Conservation (phyloP, 164 flowering plant species). For the Piper betle region DNA sequence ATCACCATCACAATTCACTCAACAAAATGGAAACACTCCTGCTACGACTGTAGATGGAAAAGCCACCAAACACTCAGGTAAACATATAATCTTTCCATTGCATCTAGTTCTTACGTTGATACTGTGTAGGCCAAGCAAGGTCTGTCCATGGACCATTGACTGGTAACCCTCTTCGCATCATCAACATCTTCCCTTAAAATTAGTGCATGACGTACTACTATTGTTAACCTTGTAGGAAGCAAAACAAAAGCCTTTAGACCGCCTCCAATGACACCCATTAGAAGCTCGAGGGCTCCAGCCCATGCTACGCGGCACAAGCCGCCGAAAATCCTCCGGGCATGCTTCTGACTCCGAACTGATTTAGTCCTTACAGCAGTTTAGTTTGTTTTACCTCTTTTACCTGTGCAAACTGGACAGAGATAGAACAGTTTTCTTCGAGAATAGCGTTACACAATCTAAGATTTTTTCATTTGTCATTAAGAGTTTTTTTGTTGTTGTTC, state of each 20-base stretch:
- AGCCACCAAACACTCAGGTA: slow-evolving; percentile 31
- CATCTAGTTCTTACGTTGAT: not conserved
- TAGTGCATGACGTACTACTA: not conserved
- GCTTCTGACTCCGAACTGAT: slow-evolving; percentile 56
- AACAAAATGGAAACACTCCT: slow-evolving; percentile 16
- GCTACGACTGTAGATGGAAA: slow-evolving; percentile 24
- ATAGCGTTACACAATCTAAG: not conserved
- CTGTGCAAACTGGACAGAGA: not conserved
- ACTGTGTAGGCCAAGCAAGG: not conserved
- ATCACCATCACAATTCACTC: slow-evolving; percentile 19
- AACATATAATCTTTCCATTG: not conserved
- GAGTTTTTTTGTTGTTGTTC: not conserved
- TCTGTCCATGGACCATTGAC: not conserved
- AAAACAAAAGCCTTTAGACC: slow-evolving; percentile 38
- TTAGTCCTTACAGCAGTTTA: not conserved
- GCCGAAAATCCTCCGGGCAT: slow-evolving; percentile 31
- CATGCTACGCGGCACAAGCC: slow-evolving; percentile 19
- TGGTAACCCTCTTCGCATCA: not conserved
- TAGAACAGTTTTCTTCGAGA: not conserved
- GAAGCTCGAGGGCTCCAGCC: slow-evolving; percentile 22
- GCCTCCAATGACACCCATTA: slow-evolving; percentile 33
- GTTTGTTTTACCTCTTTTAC: not conserved
- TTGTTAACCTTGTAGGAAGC: slow-evolving; percentile 18
- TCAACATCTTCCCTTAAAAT: too few species aligned
- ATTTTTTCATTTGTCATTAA: not conserved